Evolutionary conservation across 1,139 yeast genomes (phyloP).

Genomic region (Blastobotrys raffinosifermentans): DNA sequence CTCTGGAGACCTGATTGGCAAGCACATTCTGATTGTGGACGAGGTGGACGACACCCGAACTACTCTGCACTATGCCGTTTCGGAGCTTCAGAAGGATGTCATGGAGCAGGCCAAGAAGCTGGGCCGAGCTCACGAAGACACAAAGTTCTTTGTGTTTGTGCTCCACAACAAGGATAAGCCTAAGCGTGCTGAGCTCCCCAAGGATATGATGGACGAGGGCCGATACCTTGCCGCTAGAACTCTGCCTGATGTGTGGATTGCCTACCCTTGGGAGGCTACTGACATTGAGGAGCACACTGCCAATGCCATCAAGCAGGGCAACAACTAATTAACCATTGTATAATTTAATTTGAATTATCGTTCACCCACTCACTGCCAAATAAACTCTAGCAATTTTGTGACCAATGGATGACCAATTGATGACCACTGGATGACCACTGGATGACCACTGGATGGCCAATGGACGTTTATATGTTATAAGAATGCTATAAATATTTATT

Average conservation of each 20-base stretch:
- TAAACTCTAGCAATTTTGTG: too few relatives aligned
- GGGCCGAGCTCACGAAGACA: conserved; percentile 47
- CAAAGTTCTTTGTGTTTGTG: conserved; percentile 84
- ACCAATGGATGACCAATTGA: too few relatives aligned
- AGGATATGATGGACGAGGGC: conserved; percentile 54
- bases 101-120: conserved; percentile 48
- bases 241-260: conserved; percentile 92
- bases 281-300: conserved; percentile 86
- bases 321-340: conserved; percentile 28
- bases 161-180: conserved; percentile 89
- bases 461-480: too few relatives aligned
- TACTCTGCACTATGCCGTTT: conserved; percentile 84
- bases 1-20: conserved; percentile 66
- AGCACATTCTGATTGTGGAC: conserved; percentile 77
- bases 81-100: conserved; percentile 82
- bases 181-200: conserved; percentile 73
- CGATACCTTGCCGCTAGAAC: conserved; percentile 88
- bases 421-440: too few relatives aligned
- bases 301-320: conserved; percentile 74
- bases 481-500: too few relatives aligned
- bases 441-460: too few relatives aligned
- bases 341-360: too few relatives aligned
- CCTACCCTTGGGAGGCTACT: conserved; percentile 94
- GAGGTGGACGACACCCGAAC: conserved; percentile 97
- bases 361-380: not conserved